Percentiles rank a stretch among this genome's conserved stretches.
Evolutionary conservation across 768 basidiomycete species (phyloP).

Genomic region (Serendipita vermifera): DNA sequence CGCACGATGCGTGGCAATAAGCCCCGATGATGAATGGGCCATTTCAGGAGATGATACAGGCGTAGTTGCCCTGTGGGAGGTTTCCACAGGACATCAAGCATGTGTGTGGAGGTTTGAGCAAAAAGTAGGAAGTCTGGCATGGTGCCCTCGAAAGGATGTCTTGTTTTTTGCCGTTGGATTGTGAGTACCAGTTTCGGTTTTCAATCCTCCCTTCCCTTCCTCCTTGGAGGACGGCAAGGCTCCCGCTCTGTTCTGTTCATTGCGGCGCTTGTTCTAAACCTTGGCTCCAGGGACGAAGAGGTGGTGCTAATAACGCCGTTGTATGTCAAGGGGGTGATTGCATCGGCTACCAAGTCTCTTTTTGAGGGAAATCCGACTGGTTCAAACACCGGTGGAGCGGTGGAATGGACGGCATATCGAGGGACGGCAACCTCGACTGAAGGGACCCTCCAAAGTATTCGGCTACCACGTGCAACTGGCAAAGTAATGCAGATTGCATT

Average conservation of each 20-base stretch:
- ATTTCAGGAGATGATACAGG: slow-evolving; percentile 87
- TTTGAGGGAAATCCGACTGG: background rate
- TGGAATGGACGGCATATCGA: background rate
- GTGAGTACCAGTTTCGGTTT: slow-evolving; percentile 36
- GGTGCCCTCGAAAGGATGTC: slow-evolving; percentile 83
- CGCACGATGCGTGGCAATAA: slow-evolving; percentile 62
- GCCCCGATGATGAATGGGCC: slow-evolving; percentile 84
- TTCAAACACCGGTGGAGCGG: background rate
- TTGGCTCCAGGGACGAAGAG: slow-evolving; percentile 71
- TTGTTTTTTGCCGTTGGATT: slow-evolving; percentile 64
- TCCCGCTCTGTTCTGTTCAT: too few relatives aligned
- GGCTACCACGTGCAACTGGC: background rate
- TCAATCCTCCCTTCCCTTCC: background rate
- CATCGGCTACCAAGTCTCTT: slow-evolving; percentile 43
- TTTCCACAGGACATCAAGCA: slow-evolving; percentile 75
- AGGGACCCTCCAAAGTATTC: background rate
- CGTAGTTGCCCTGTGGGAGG: slow-evolving; percentile 80
- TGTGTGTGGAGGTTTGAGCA: slow-evolving; percentile 72
- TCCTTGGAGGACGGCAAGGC: too few relatives aligned
- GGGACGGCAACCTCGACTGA: background rate
- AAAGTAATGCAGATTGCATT: slow-evolving; percentile 64
- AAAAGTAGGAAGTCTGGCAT: slow-evolving; percentile 75
- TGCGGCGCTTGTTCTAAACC: too few relatives aligned
- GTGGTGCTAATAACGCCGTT: slow-evolving; percentile 74
- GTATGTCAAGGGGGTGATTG: slow-evolving; percentile 46